phyloP scores from a whole-genome alignment of 2,329 filamentous ascomycete species.

The Didymellaceae sp. region DNA sequence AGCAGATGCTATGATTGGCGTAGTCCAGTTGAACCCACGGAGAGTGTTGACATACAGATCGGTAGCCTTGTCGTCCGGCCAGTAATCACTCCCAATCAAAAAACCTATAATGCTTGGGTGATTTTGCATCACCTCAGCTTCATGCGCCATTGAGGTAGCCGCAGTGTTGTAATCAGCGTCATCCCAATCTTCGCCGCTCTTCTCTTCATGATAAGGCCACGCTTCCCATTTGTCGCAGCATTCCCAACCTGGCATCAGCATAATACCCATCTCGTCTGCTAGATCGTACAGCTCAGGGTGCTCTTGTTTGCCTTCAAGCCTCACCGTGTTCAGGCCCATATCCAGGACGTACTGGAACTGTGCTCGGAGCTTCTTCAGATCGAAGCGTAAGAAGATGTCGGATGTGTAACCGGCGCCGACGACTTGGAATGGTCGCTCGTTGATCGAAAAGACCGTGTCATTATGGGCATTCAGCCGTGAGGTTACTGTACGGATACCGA shows the following conservation, averaged over 20 bases:
- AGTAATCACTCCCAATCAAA: conserved; percentile 68
- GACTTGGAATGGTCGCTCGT: conserved; percentile 65
- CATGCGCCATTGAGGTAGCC: conserved; percentile 63
- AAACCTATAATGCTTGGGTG: conserved; percentile 67
- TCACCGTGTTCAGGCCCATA: conserved; percentile 68
- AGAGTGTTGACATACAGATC: conserved; percentile 61
- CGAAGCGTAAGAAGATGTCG: conserved; percentile 68
- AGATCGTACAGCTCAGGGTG: conserved; percentile 66
- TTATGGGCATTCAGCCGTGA: conserved; percentile 59
- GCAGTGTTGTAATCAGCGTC: conserved; percentile 63
- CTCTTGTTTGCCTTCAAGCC: conserved; percentile 70
- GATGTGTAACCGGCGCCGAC: conserved; percentile 66
- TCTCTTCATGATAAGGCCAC: conserved; percentile 67
- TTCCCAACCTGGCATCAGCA: conserved; percentile 69
- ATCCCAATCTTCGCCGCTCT: conserved; percentile 55
- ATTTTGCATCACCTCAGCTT: conserved; percentile 65
- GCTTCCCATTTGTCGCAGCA: conserved; percentile 74
- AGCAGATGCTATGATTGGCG: conserved; percentile 65
- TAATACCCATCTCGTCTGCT: conserved; percentile 65
- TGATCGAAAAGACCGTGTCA: conserved; percentile 64
- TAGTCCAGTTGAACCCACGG: conserved; percentile 60
- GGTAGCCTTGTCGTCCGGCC: conserved; percentile 65
- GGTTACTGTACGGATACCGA: conserved; percentile 63
- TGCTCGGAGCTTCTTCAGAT: conserved; percentile 54
- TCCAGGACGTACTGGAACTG: conserved; percentile 64